These are phyloP conservation scores for Yarrowia sp. DNA, from an alignment of 805 yeast genomes.

Conservation along the genomic window DNA sequence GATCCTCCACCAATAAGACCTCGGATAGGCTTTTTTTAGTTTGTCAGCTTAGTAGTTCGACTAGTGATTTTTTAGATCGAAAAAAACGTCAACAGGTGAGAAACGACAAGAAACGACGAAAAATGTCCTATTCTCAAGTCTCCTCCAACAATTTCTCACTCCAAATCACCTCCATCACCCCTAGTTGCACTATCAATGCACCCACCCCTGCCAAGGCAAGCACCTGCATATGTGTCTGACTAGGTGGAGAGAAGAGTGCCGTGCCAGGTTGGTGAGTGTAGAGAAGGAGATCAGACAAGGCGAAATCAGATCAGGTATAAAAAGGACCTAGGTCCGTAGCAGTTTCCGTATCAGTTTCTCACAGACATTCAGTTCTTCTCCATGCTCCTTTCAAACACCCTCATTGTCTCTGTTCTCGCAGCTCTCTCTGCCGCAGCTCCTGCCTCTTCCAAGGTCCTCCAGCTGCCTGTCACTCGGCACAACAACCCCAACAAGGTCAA, in stretches of 20 bases:
- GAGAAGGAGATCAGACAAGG: too few species aligned
- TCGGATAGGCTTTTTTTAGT: background rate
- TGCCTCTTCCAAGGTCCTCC: conserved; percentile 14
- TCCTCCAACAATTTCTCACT: too few species aligned
- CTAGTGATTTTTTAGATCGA: too few species aligned
- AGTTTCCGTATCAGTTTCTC: background rate
- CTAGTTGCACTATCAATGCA: background rate
- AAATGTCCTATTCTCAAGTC: too few species aligned
- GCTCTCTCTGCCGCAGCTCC: conserved; percentile 20
- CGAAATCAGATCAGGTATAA: too few species aligned
- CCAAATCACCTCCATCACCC: too few species aligned
- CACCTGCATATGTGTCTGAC: background rate
- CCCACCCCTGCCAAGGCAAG: background rate
- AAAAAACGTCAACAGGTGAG: too few species aligned
- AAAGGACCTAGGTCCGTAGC: too few species aligned
- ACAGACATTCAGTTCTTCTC: background rate
- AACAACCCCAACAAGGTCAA: conserved; percentile 11
- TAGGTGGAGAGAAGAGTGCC: conserved; percentile 1
- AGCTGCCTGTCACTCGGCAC: conserved; percentile 27
- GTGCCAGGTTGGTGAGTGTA: background rate
- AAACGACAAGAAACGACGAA: too few species aligned
- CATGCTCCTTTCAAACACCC: conserved; percentile 31
- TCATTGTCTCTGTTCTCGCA: conserved; percentile 10
- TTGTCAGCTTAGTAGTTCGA: too few species aligned
- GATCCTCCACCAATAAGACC: conserved; percentile 22